Percentiles rank a stretch among this genome's conserved stretches.
These are phyloP conservation scores for Hirschioporus abietinus DNA, from an alignment of 768 basidiomycete genomes.

Conservation along the genomic window DNA sequence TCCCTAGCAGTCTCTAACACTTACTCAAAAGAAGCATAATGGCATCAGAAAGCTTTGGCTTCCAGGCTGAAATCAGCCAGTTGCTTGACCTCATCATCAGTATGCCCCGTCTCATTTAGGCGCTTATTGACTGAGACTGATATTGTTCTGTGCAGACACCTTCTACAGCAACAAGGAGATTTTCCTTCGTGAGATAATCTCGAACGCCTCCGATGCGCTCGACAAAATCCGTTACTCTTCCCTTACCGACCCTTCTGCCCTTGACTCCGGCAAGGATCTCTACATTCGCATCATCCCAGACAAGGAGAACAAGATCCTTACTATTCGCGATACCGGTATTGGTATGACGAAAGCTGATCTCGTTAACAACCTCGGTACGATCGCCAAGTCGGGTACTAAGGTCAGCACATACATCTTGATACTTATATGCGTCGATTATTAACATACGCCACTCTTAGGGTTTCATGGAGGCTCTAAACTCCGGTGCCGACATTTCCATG, in stretches of 20 bases:
- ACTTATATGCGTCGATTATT: constrained; percentile 2
- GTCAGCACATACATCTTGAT: constrained; percentile 29
- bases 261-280: constrained; percentile 90
- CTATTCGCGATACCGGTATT: constrained; percentile 92
- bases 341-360: constrained; percentile 99
- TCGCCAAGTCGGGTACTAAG: constrained; percentile 93
- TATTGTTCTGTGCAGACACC: constrained; percentile 59
- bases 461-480: constrained; percentile 98
- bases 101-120: constrained; percentile 33
- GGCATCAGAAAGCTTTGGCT: constrained; percentile 87
- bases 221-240: constrained; percentile 99
- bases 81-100: constrained; percentile 98
- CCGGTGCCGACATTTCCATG: constrained; percentile 91
- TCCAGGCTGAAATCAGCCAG: constrained; percentile 99
- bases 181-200: constrained; percentile 97
- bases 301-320: constrained; percentile 90
- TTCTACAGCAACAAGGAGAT: constrained; percentile 99
- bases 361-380: constrained; percentile 98
- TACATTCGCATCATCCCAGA: constrained; percentile 92
- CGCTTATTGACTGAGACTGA: constrained; percentile 13
- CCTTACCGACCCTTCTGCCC: constrained; percentile 84
- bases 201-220: constrained; percentile 95
- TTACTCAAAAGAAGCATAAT: constrained; percentile 34
- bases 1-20: constrained; percentile 12
- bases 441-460: constrained; percentile 43